Percentiles rank a stretch among this genome's conserved stretches.
Evolutionary conservation across 305 asterid genomes (phyloP).

Genomic region (Solanum hybrid): DNA sequence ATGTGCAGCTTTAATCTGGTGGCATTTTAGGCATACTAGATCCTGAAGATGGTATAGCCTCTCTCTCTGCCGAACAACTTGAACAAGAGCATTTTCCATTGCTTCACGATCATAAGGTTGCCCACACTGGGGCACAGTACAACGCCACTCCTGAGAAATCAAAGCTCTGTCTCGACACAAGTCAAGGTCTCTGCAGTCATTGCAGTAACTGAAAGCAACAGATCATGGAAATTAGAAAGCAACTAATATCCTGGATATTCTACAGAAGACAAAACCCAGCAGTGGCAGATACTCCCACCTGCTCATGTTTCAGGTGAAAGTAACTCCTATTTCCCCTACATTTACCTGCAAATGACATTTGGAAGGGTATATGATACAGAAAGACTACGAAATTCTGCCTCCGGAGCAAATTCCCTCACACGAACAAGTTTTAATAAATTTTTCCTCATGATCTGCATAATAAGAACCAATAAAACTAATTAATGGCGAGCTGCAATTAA

Average conservation of each 20-base stretch:
- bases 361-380: slow-evolving; percentile 55
- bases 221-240: slow-evolving; percentile 6
- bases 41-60: slow-evolving; percentile 84
- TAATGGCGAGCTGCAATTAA: neutral
- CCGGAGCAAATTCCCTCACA: slow-evolving; percentile 87
- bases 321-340: neutral
- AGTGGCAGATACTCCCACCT: neutral
- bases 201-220: slow-evolving; percentile 62
- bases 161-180: slow-evolving; percentile 56
- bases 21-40: slow-evolving; percentile 80
- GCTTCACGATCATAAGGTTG: slow-evolving; percentile 80
- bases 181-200: slow-evolving; percentile 85
- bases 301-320: neutral
- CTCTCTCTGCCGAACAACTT: slow-evolving; percentile 78
- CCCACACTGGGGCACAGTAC: slow-evolving; percentile 70
- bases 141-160: slow-evolving; percentile 66
- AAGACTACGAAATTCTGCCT: slow-evolving; percentile 61
- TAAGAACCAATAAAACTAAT: neutral
- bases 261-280: neutral
- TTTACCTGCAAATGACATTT: slow-evolving; percentile 89
- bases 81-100: slow-evolving; percentile 77
- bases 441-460: slow-evolving; percentile 83
- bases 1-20: slow-evolving; percentile 79
- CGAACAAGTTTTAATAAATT: slow-evolving; percentile 78
- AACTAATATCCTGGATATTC: neutral